phyloP scores from a whole-genome alignment of 345 rosid species.

The Gossypium mustelinum region DNA sequence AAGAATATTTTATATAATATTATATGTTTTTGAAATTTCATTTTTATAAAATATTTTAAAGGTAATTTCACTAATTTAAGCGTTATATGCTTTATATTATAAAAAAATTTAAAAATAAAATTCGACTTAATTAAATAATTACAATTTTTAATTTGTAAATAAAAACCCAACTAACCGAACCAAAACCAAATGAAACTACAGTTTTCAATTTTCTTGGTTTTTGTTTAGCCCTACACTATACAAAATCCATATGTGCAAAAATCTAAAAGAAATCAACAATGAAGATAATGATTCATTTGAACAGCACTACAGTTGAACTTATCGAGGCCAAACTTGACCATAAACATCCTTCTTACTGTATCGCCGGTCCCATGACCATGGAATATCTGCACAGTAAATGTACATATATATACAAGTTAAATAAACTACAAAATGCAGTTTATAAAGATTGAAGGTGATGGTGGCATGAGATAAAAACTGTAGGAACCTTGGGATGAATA shows the following conservation, averaged over 20 bases:
- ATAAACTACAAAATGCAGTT: not conserved
- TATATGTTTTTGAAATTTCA: too few species aligned
- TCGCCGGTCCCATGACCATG: slow-evolving; percentile 92
- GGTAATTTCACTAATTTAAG: too few species aligned
- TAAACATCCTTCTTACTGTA: slow-evolving; percentile 72
- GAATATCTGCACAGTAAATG: slow-evolving; percentile 51
- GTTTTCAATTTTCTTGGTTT: too few species aligned
- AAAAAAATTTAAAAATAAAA: too few species aligned
- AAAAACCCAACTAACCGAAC: too few species aligned
- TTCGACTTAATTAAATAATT: too few species aligned
- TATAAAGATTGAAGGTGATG: not conserved
- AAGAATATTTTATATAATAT: too few species aligned
- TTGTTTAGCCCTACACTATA: not conserved
- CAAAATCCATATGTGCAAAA: not conserved
- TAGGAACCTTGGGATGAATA: slow-evolving; percentile 64
- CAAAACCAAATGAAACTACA: too few species aligned
- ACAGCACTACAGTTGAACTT: slow-evolving; percentile 23
- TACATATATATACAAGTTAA: not conserved
- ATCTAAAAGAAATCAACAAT: slow-evolving; percentile 3
- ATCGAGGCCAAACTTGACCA: slow-evolving; percentile 80
- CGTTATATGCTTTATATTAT: too few species aligned
- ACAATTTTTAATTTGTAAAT: too few species aligned
- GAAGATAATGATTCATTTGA: slow-evolving; percentile 18
- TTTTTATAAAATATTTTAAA: too few species aligned
- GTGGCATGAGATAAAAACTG: not conserved